Conservation (phyloP, 257 asterid genomes). For the Euphrasia confusa region DNA sequence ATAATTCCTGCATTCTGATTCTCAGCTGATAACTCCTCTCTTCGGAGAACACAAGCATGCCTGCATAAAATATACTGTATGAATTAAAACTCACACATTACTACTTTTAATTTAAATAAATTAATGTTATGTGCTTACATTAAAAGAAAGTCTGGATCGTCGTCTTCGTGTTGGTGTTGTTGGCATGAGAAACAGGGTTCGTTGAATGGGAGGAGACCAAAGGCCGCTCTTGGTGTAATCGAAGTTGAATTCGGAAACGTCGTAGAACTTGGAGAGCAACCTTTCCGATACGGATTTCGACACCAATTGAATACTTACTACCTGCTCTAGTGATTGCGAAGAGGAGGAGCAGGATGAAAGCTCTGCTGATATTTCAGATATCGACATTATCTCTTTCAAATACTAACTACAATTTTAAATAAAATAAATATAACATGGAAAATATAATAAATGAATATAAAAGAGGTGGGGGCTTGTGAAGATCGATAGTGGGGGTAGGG, state of each 20-base stretch:
- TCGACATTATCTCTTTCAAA: no score
- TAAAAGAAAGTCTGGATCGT: constrained; percentile 47
- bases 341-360: no score
- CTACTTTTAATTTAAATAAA: no score
- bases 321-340: neutral
- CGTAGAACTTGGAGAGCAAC: constrained; percentile 56
- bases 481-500: no score
- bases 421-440: no score
- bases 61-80: constrained; percentile 31
- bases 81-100: no score
- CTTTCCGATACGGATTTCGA: constrained; percentile 65
- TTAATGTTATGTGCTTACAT: constrained; percentile 35
- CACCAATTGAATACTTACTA: constrained; percentile 44
- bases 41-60: constrained; percentile 79
- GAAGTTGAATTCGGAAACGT: constrained; percentile 63
- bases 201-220: constrained; percentile 85
- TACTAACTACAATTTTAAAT: no score
- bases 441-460: no score
- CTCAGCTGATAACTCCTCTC: constrained; percentile 35
- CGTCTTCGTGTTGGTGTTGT: constrained; percentile 54
- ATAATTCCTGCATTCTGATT: no score
- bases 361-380: no score
- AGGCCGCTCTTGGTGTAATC: constrained; percentile 64
- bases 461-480: no score
- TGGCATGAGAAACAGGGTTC: constrained; percentile 50